Evolutionary conservation across 306 rosid genomes (phyloP).

Genomic region (Albizia julibrissin): DNA sequence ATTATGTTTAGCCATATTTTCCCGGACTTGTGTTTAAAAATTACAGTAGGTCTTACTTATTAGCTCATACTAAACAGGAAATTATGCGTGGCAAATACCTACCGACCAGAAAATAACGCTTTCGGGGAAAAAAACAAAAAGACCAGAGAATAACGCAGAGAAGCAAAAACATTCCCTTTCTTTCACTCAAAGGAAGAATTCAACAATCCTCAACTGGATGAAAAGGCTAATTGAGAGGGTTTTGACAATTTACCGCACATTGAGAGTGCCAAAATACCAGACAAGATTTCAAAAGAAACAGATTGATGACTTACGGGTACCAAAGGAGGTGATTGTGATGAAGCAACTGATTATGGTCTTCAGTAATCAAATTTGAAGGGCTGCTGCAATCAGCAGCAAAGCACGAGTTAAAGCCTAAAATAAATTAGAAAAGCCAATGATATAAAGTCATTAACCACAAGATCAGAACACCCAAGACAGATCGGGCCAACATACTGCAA

Average conservation of each 20-base stretch:
- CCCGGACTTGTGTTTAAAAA: too few species aligned
- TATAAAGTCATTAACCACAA: constrained; percentile 8
- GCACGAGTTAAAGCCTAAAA: constrained; percentile 21
- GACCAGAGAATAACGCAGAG: too few species aligned
- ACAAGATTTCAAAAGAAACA: constrained; percentile 25
- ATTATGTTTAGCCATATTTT: too few species aligned
- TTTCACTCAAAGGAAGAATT: background rate
- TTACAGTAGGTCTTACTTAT: too few species aligned
- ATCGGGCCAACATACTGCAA: too few species aligned
- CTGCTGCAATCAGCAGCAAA: constrained; percentile 27
- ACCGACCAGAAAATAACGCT: too few species aligned
- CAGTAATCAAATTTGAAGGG: constrained; percentile 31
- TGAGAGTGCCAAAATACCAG: background rate
- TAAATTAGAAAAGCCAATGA: constrained; percentile 20
- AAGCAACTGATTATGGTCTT: constrained; percentile 36
- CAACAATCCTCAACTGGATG: background rate
- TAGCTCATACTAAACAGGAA: too few species aligned
- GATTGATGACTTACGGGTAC: constrained; percentile 34
- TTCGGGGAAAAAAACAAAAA: too few species aligned
- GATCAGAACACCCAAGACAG: too few species aligned
- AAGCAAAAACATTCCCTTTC: background rate
- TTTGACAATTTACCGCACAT: constrained; percentile 3
- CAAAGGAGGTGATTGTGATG: constrained; percentile 41
- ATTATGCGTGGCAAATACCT: too few species aligned
- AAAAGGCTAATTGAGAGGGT: background rate